Evolutionary conservation across 257 asterid genomes (phyloP).

Genomic region (Coffea canephora): DNA sequence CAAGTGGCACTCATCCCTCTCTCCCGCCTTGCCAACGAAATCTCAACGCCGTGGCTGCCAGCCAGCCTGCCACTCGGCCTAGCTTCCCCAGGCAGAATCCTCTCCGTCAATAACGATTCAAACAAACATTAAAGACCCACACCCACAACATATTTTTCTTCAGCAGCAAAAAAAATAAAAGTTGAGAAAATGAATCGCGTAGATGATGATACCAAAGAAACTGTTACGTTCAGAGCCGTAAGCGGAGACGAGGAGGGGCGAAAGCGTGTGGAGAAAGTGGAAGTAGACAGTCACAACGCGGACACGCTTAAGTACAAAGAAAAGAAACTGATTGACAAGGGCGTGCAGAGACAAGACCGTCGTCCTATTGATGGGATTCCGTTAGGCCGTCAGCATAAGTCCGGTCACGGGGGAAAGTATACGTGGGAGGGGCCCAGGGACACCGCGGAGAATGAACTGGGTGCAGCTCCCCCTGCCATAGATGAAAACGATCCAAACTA

Average conservation of each 20-base stretch:
- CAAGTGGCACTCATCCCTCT: constrained; percentile 15
- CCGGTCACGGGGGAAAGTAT: no score
- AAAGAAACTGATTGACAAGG: constrained; percentile 30
- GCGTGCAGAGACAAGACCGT: no score
- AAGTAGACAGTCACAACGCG: constrained; percentile 25
- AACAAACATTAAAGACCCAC: no score
- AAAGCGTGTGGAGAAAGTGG: constrained; percentile 40
- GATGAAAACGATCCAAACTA: no score
- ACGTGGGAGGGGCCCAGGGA: no score
- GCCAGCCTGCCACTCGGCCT: background rate
- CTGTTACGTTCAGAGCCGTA: constrained; percentile 36
- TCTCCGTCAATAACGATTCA: no score
- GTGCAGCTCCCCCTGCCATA: no score
- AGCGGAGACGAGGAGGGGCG: constrained; percentile 37
- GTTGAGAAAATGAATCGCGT: constrained; percentile 15
- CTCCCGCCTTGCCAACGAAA: background rate
- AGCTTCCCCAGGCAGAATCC: no score
- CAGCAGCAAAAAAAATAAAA: no score
- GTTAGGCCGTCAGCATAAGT: no score
- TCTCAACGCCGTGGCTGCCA: background rate
- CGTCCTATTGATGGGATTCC: no score
- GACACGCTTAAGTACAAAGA: constrained; percentile 37
- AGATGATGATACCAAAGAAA: constrained; percentile 35
- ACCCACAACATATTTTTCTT: background rate
- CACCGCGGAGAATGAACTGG: no score